Evolutionary conservation across 2,329 filamentous ascomycete species (phyloP).

Genomic region (Ophiostoma fasciatum): DNA sequence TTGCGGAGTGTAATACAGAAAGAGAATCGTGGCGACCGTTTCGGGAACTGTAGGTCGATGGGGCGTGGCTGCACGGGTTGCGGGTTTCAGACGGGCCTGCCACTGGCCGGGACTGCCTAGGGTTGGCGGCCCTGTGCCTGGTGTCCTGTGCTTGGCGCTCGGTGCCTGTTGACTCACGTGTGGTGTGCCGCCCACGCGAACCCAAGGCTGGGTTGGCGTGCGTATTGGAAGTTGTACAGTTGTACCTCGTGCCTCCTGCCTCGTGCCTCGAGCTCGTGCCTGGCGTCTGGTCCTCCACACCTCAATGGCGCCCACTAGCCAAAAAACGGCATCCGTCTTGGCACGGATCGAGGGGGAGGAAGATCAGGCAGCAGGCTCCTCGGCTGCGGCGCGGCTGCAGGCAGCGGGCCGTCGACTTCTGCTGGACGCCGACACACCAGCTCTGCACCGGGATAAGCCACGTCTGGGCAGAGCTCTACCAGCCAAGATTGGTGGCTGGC

Average conservation of each 20-base stretch:
- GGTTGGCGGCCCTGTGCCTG: background rate
- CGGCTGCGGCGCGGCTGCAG: background rate
- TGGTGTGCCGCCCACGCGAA: too few species aligned
- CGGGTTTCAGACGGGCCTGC: background rate
- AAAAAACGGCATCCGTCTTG: background rate
- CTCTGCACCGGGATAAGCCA: too few species aligned
- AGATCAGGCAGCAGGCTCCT: background rate
- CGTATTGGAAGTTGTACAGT: too few species aligned
- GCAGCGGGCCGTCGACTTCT: too few species aligned
- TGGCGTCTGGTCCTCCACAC: background rate
- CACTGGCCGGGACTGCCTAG: background rate
- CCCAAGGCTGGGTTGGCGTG: too few species aligned
- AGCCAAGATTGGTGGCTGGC: too few species aligned
- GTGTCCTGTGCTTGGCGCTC: background rate
- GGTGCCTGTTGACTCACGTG: background rate
- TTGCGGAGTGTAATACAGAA: background rate
- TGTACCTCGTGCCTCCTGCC: background rate
- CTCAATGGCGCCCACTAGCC: background rate
- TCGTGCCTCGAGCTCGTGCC: background rate
- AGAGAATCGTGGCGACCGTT: too few species aligned
- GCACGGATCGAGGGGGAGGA: background rate
- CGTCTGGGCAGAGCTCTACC: too few species aligned
- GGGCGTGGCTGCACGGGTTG: background rate
- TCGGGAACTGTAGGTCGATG: too few species aligned
- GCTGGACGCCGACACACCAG: too few species aligned